Conservation (phyloP, 2,329 filamentous ascomycete species). For the Dothideomycetes sp. region DNA sequence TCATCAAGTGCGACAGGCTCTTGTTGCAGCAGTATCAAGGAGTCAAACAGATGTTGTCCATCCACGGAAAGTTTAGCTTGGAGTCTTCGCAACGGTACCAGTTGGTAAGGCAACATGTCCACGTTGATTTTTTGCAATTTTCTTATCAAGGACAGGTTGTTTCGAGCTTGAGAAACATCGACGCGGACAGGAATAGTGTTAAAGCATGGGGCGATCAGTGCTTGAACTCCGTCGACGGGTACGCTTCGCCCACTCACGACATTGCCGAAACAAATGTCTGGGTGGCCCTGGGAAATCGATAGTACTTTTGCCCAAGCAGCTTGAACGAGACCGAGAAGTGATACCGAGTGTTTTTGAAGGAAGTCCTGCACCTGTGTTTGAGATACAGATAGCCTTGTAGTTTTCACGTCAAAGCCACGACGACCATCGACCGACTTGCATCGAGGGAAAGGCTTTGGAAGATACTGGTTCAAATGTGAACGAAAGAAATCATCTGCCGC, state of each 20-base stretch:
- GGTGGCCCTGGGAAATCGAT: constrained; percentile 39
- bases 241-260: constrained; percentile 69
- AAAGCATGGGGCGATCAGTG: constrained; percentile 80
- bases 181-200: constrained; percentile 71
- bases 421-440: background rate
- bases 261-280: constrained; percentile 78
- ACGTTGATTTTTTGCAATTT: constrained; percentile 51
- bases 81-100: constrained; percentile 63
- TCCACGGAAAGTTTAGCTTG: constrained; percentile 32
- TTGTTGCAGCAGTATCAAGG: constrained; percentile 68
- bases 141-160: constrained; percentile 48
- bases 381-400: constrained; percentile 17
- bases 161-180: constrained; percentile 35
- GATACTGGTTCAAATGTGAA: constrained; percentile 41
- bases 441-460: constrained; percentile 30
- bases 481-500: constrained; percentile 57
- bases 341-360: constrained; percentile 42
- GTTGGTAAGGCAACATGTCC: constrained; percentile 55
- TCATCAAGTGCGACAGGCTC: constrained; percentile 33
- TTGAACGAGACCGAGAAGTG: constrained; percentile 57
- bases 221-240: constrained; percentile 53
- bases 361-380: constrained; percentile 37
- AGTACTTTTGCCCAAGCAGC: constrained; percentile 61
- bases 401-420: background rate
- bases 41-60: constrained; percentile 60